Percentiles rank a stretch among this genome's conserved stretches.
These are phyloP conservation scores for Aspergillus glaucus DNA, from an alignment of 2,329 filamentous ascomycete species.

Conservation along the genomic window DNA sequence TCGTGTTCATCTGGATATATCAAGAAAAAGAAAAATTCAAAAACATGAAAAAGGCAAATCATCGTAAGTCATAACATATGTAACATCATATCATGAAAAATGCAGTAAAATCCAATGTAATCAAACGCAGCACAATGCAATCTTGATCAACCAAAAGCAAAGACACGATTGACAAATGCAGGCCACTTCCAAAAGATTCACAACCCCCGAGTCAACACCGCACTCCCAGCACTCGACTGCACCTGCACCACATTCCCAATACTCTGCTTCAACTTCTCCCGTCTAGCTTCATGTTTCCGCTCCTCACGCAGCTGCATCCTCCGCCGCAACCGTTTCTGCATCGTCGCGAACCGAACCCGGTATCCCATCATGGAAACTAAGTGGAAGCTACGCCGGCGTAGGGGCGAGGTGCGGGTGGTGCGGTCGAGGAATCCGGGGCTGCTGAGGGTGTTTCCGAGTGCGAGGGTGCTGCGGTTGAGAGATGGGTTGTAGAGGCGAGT, in stretches of 20 bases:
- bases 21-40: not conserved
- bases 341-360: conserved; percentile 46
- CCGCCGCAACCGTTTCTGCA: conserved; percentile 43
- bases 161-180: not conserved
- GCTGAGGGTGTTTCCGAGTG: conserved; percentile 18
- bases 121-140: not conserved
- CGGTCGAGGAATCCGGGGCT: conserved; percentile 22
- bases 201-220: not conserved
- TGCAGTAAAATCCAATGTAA: not conserved
- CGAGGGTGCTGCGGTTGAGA: conserved; percentile 27
- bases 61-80: not conserved
- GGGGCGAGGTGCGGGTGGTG: conserved; percentile 26
- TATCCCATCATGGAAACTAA: conserved; percentile 39
- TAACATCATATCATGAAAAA: not conserved
- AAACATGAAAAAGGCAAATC: not conserved
- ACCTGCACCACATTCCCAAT: conserved; percentile 33
- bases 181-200: not conserved
- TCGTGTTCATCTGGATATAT: too few species aligned
- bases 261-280: conserved; percentile 48
- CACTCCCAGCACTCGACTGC: not conserved
- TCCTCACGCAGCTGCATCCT: conserved; percentile 39
- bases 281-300: conserved; percentile 45
- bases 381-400: conserved; percentile 23
- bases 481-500: conserved; percentile 16
- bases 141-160: too few species aligned